Percentiles rank a stretch among this genome's conserved stretches.
phyloP scores from a whole-genome alignment of 768 basidiomycete species.

The Suillus subaureus region DNA sequence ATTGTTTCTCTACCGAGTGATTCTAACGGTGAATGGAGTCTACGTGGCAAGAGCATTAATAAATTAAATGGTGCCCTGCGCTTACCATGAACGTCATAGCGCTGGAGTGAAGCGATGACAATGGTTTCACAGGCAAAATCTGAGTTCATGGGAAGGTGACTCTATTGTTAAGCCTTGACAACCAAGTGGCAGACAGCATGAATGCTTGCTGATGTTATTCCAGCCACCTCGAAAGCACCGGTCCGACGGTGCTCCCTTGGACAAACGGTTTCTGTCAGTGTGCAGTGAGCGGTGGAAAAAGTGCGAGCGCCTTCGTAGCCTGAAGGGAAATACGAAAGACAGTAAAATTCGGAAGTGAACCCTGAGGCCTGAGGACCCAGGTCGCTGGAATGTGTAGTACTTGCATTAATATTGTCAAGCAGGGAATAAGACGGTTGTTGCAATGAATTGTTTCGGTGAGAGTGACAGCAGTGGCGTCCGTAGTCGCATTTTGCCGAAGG shows the following conservation, averaged over 20 bases:
- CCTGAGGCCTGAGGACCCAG: not conserved
- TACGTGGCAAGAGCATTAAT: not conserved
- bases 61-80: not conserved
- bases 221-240: slow-evolving; percentile 10
- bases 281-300: not conserved
- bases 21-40: not conserved
- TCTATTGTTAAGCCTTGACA: slow-evolving; percentile 21
- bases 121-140: slow-evolving; percentile 1
- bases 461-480: slow-evolving; percentile 14
- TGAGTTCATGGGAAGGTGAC: slow-evolving; percentile 14
- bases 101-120: slow-evolving; percentile 1
- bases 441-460: not conserved
- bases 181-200: slow-evolving; percentile 18
- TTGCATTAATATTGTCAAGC: not conserved
- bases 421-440: slow-evolving; percentile 6
- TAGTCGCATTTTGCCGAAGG: slow-evolving; percentile 18
- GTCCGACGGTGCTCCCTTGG: slow-evolving; percentile 18
- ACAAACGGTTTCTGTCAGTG: slow-evolving; percentile 13
- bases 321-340: not conserved
- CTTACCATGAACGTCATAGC: not conserved
- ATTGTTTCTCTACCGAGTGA: no score
- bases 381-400: no score
- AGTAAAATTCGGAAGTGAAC: not conserved
- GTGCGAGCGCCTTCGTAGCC: not conserved
- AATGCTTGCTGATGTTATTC: slow-evolving; percentile 12